Conservation (phyloP, 441 rosid species). For the Adansonia gregorii region DNA sequence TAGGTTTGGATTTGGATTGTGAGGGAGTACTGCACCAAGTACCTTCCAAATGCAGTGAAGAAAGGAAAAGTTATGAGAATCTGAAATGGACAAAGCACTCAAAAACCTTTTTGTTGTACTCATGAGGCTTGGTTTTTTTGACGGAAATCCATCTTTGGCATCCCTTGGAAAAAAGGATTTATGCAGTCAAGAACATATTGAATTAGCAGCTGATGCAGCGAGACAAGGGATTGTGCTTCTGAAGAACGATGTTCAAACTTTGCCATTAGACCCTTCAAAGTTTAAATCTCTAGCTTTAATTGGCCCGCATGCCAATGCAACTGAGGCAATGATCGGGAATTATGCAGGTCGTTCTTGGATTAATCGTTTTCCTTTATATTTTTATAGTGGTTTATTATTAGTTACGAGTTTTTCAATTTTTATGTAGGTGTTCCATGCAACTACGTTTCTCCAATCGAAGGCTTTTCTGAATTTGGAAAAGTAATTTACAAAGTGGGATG, state of each 20-base stretch:
- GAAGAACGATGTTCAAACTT: constrained; percentile 41
- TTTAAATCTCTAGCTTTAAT: constrained; percentile 39
- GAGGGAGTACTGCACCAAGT: not conserved
- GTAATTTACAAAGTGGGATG: constrained; percentile 42
- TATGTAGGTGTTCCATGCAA: constrained; percentile 43
- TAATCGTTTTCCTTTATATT: not conserved
- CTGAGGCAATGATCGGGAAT: constrained; percentile 52
- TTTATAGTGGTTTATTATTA: not conserved
- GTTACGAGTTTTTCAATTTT: no score
- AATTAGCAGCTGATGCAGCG: constrained; percentile 55
- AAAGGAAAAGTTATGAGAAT: not conserved
- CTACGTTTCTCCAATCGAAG: constrained; percentile 38
- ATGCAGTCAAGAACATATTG: constrained; percentile 41
- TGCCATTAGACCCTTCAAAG: constrained; percentile 38
- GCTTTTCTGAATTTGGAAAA: constrained; percentile 29
- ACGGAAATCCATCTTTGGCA: not conserved
- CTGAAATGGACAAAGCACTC: not conserved
- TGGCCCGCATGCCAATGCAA: constrained; percentile 58
- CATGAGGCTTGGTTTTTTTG: not conserved
- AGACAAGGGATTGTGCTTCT: constrained; percentile 64
- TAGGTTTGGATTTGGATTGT: constrained; percentile 2
- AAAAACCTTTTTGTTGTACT: not conserved
- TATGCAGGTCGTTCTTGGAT: constrained; percentile 35
- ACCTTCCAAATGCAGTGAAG: not conserved
- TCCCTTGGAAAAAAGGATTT: constrained; percentile 31